Conservation (phyloP, 176 grass and related monocot species). For the Ampelocalamus luodianensis region DNA sequence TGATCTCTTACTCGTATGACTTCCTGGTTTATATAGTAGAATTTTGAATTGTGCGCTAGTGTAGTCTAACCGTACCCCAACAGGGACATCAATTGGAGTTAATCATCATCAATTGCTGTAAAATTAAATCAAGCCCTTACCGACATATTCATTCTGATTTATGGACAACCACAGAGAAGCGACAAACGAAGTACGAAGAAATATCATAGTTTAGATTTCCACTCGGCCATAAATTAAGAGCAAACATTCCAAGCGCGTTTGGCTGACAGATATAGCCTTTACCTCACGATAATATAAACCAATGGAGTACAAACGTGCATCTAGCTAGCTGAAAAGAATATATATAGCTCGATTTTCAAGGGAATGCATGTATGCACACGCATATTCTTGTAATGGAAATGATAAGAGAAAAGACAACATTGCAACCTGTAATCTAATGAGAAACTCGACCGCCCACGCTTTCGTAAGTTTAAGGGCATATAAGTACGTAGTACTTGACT, state of each 20-base stretch:
- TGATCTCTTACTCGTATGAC: no score
- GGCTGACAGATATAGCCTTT: conserved; percentile 19
- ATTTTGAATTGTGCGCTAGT: no score
- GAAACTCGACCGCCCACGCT: conserved; percentile 19
- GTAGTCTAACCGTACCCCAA: no score
- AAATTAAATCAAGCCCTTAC: not conserved
- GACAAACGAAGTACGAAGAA: not conserved
- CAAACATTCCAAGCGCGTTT: conserved; percentile 35
- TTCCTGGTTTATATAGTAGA: no score
- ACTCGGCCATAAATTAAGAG: conserved; percentile 22
- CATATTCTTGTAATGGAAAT: conserved; percentile 33
- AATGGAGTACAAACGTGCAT: conserved; percentile 34
- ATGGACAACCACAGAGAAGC: not conserved
- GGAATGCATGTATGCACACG: conserved; percentile 21
- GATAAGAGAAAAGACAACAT: conserved; percentile 24
- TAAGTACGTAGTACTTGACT: conserved; percentile 20
- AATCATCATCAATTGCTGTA: not conserved
- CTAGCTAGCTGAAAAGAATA: conserved; percentile 33
- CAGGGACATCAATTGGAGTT: not conserved
- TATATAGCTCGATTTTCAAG: conserved; percentile 31
- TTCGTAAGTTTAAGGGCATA: conserved; percentile 30
- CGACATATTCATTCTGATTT: not conserved
- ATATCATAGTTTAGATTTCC: conserved; percentile 17
- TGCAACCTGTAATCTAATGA: conserved; percentile 23
- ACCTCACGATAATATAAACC: conserved; percentile 29